These are phyloP conservation scores for Penicillium cosmopolitanum DNA, from an alignment of 495 filamentous ascomycete species.

Conservation along the genomic window DNA sequence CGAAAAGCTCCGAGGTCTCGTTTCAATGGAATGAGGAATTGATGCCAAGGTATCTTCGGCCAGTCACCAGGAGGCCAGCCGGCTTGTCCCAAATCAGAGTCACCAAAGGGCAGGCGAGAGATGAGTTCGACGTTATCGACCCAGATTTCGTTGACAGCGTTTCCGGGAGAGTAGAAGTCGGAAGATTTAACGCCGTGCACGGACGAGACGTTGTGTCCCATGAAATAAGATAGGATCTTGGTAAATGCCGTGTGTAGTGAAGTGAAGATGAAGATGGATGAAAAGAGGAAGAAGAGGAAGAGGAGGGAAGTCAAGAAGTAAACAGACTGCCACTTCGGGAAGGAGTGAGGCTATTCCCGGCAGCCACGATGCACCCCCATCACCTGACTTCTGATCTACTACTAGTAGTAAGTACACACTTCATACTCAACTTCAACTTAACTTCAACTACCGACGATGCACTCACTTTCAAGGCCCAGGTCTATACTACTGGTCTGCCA, in stretches of 20 bases:
- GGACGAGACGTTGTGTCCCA: conserved; percentile 42
- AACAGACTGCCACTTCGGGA: no score
- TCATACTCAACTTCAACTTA: background rate
- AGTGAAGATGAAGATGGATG: background rate
- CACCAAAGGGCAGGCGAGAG: conserved; percentile 43
- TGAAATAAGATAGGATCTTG: conserved; percentile 9
- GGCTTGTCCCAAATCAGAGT: conserved; percentile 40
- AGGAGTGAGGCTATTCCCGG: no score
- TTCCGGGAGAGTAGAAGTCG: conserved; percentile 38
- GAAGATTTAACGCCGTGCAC: conserved; percentile 38
- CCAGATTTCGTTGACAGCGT: conserved; percentile 48
- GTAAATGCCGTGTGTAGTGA: background rate
- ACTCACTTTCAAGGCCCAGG: background rate
- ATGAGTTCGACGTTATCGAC: conserved; percentile 38
- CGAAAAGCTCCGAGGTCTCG: conserved; percentile 14
- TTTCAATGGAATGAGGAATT: conserved; percentile 46
- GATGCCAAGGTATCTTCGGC: conserved; percentile 47
- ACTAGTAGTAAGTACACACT: no score
- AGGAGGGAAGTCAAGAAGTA: background rate
- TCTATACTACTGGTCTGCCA: background rate
- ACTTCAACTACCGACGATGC: background rate
- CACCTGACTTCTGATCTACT: no score
- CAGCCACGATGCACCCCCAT: no score
- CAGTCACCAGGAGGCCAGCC: conserved; percentile 34
- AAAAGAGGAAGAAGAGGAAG: background rate